These are phyloP conservation scores for Eimeria zaria DNA, from an alignment of 169 alveolate species.

Conservation along the genomic window DNA sequence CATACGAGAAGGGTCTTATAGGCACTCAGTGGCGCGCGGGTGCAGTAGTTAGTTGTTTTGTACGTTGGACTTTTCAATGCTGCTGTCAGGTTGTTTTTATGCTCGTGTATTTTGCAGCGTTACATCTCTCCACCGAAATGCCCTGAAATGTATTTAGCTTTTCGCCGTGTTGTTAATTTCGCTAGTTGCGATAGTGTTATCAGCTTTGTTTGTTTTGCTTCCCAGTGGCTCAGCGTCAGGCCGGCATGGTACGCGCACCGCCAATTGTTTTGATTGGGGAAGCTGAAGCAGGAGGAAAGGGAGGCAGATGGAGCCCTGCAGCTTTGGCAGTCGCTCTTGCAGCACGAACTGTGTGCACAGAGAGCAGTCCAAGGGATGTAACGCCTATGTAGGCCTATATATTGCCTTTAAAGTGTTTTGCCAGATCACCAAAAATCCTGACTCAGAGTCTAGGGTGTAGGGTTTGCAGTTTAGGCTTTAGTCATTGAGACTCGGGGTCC, in stretches of 20 bases:
- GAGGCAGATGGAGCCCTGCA: conserved; percentile 1
- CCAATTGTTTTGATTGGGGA: conserved; percentile 5
- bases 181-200: neutral
- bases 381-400: neutral
- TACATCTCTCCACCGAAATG: neutral
- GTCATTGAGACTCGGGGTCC: neutral
- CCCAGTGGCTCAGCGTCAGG: conserved; percentile 29
- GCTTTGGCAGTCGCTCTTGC: conserved; percentile 55
- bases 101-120: neutral
- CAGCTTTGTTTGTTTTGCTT: neutral
- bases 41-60: neutral
- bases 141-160: neutral
- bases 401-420: neutral
- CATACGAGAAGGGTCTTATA: neutral
- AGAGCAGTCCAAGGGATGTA: neutral
- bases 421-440: neutral
- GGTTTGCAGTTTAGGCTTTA: neutral
- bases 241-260: conserved; percentile 30
- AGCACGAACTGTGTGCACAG: neutral
- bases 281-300: conserved; percentile 21
- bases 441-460: neutral
- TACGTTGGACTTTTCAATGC: neutral
- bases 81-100: neutral
- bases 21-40: neutral
- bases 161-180: neutral